These are phyloP conservation scores for Populus deltoides DNA, from an alignment of 345 rosid species.

Conservation along the genomic window DNA sequence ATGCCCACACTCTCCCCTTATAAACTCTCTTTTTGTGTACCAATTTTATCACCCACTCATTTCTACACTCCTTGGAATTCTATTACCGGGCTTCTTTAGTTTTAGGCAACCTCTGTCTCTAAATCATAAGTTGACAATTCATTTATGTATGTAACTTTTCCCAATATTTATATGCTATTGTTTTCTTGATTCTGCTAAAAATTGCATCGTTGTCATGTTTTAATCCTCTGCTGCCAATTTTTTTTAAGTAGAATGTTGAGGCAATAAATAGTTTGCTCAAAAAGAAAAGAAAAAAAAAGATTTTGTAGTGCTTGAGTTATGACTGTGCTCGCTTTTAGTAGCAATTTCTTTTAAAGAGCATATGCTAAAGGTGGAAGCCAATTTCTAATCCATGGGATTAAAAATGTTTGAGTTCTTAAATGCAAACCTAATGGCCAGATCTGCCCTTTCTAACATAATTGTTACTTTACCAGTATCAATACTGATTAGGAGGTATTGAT, in stretches of 20 bases:
- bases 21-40: background rate
- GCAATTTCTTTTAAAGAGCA: background rate
- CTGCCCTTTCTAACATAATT: background rate
- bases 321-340: too few species aligned
- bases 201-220: too few species aligned
- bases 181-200: too few species aligned
- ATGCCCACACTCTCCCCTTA: background rate
- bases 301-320: background rate
- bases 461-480: background rate
- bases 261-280: too few species aligned
- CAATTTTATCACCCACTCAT: background rate
- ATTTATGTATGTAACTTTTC: too few species aligned
- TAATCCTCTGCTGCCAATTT: too few species aligned
- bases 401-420: background rate
- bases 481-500: too few species aligned
- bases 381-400: constrained; percentile 5
- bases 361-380: background rate
- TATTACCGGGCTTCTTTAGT: background rate
- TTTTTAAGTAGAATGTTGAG: too few species aligned
- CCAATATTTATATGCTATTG: too few species aligned
- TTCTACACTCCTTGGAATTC: background rate
- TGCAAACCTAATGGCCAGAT: background rate
- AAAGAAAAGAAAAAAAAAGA: background rate
- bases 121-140: too few species aligned
- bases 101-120: too few species aligned